phyloP scores from a whole-genome alignment of 495 filamentous ascomycete genomes.

The Parathielavia appendiculata region DNA sequence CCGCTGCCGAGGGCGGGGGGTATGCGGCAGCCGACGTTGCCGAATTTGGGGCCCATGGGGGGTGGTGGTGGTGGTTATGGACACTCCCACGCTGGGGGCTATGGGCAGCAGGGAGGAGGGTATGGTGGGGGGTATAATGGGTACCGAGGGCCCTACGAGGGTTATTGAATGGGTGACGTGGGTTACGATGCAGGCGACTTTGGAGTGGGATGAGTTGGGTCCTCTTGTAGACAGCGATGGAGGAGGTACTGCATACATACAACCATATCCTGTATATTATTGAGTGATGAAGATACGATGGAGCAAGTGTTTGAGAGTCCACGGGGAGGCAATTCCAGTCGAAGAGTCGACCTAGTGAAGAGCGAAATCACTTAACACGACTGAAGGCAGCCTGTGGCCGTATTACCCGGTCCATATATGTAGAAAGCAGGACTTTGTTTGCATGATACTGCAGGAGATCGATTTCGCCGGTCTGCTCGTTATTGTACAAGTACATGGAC shows the following conservation, averaged over 20 bases:
- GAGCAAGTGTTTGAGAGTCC: not conserved
- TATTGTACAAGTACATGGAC: no score
- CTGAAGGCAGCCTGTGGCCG: no score
- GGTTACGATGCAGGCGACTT: not conserved
- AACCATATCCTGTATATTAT: not conserved
- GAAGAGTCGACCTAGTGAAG: not conserved
- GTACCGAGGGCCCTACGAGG: slow-evolving; percentile 4
- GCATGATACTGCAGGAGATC: not conserved
- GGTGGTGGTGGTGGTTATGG: slow-evolving; percentile 5
- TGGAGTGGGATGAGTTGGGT: not conserved
- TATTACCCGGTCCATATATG: no score
- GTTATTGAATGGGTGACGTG: not conserved
- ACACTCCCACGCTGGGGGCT: not conserved
- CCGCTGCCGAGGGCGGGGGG: slow-evolving; percentile 12
- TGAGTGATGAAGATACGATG: not conserved
- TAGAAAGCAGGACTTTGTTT: no score
- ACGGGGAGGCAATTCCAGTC: not conserved
- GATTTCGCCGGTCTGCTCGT: no score
- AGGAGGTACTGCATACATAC: not conserved
- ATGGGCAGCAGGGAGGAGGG: slow-evolving; percentile 8
- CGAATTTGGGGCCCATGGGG: slow-evolving; percentile 18
- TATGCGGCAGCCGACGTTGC: slow-evolving; percentile 31
- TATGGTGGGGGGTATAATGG: not conserved
- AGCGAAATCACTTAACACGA: no score
- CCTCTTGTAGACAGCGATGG: not conserved